phyloP scores from a whole-genome alignment of 2,329 filamentous ascomycete genomes.

The Didymella sp. region DNA sequence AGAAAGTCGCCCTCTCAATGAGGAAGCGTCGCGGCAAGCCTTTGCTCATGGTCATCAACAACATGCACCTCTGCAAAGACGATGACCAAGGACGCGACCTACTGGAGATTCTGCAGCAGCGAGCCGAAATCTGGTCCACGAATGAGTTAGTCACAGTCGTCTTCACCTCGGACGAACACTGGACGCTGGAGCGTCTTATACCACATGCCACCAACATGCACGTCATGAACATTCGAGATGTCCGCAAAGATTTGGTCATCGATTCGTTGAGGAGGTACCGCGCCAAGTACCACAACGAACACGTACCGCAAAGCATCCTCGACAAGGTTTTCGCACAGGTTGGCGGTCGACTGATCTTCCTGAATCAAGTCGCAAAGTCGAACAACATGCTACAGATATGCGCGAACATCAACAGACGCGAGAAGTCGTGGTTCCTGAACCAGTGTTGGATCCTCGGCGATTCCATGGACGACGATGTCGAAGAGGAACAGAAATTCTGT shows the following conservation, averaged over 20 bases:
- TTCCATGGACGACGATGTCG: slow-evolving; percentile 93
- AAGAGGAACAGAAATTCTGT: slow-evolving; percentile 95
- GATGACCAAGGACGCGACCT: slow-evolving; percentile 89
- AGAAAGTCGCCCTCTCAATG: slow-evolving; percentile 85
- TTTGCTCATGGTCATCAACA: slow-evolving; percentile 88
- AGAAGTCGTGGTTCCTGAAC: slow-evolving; percentile 82
- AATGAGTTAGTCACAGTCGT: slow-evolving; percentile 87
- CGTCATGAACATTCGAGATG: slow-evolving; percentile 80
- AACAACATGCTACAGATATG: slow-evolving; percentile 81
- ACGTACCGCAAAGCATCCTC: slow-evolving; percentile 62
- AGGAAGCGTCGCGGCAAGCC: slow-evolving; percentile 69
- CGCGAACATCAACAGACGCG: slow-evolving; percentile 70
- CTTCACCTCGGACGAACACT: slow-evolving; percentile 96
- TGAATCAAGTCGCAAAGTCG: slow-evolving; percentile 86
- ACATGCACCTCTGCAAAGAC: slow-evolving; percentile 87
- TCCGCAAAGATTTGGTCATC: slow-evolving; percentile 78
- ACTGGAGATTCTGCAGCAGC: slow-evolving; percentile 90
- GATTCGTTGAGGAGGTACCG: slow-evolving; percentile 79
- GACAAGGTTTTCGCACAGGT: slow-evolving; percentile 83
- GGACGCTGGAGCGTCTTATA: slow-evolving; percentile 94
- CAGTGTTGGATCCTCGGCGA: slow-evolving; percentile 76
- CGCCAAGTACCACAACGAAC: slow-evolving; percentile 72
- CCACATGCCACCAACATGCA: slow-evolving; percentile 92
- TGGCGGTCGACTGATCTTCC: slow-evolving; percentile 86
- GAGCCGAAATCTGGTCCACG: slow-evolving; percentile 94